Evolutionary conservation across 2,329 filamentous ascomycete species (phyloP).

Genomic region (Beauveria sp.): DNA sequence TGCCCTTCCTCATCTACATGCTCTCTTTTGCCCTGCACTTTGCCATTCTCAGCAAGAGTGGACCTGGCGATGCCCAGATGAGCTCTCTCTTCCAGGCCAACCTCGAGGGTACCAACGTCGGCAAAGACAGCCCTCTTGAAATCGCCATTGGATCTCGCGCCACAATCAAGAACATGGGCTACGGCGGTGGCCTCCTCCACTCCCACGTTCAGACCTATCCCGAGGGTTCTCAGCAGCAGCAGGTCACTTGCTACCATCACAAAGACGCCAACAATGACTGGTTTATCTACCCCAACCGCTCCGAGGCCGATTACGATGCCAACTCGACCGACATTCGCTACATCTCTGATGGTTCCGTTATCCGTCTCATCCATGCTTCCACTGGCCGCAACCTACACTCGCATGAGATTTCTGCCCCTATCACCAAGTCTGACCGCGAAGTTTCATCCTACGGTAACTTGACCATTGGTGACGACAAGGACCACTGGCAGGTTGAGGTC

Average conservation of each 20-base stretch:
- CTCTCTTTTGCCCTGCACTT: slow-evolving; percentile 95
- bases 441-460: slow-evolving; percentile 95
- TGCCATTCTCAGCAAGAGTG: slow-evolving; percentile 83
- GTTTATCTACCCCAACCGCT: slow-evolving; percentile 95
- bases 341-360: slow-evolving; percentile 66
- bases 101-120: slow-evolving; percentile 84
- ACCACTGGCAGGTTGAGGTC: slow-evolving; percentile 93
- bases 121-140: slow-evolving; percentile 89
- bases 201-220: slow-evolving; percentile 95
- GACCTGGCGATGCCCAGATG: slow-evolving; percentile 99
- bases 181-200: slow-evolving; percentile 91
- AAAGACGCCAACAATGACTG: slow-evolving; percentile 99
- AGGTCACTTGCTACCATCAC: slow-evolving; percentile 98
- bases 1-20: slow-evolving; percentile 88
- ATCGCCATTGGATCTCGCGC: slow-evolving; percentile 81
- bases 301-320: slow-evolving; percentile 62
- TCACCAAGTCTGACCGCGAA: slow-evolving; percentile 84
- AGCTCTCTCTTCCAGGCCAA: slow-evolving; percentile 99
- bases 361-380: slow-evolving; percentile 88
- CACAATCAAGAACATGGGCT: slow-evolving; percentile 98
- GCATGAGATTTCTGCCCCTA: slow-evolving; percentile 78
- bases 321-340: slow-evolving; percentile 62
- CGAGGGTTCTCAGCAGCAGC: slow-evolving; percentile 87
- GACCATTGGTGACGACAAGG: slow-evolving; percentile 93
- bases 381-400: slow-evolving; percentile 97